Evolutionary conservation across 179 eudicot genomes (phyloP), one percentile per base, ranked within the genome.

Genomic region (Nepenthes alata): DNA sequence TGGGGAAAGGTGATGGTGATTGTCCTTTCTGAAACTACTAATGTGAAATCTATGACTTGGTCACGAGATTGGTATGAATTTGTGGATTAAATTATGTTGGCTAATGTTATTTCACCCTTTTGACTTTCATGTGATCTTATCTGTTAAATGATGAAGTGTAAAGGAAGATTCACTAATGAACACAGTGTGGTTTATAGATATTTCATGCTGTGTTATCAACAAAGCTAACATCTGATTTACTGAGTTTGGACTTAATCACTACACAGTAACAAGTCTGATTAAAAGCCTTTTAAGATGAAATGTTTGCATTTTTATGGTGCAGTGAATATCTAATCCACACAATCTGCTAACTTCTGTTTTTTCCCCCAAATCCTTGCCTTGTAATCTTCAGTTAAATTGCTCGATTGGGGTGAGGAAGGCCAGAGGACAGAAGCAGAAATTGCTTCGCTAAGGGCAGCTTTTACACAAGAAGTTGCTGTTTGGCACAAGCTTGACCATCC

Each of bases 401-500:
- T 93, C 59, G 98, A 93, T 67, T 93, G 96, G 96, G 96, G 98
- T 41, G 96, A 93, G 71, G 98, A 93, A 69, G 96, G 98, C 47
- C 96, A 91, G 69, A 70, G 96, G 70, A 82, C 98, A 11, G 89
- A 91, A 36, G 82, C 89, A 57, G 96, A 93, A 72, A 77, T 89
- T 66, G 71, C 85, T 57, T 82, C 96, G n/a, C 68, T 93, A 39
- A 85, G 98, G 65, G 87, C 96, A 38, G 95, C 96, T 13, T 93
- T 93, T 70, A 81, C 88, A 3, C 96, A 93, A 68, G 96, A 93
- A 86, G 96, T 93, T 68, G 89, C 90, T 2, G 98, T 93, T 14
- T 93, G 98, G 98, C 96, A 93, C 75, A 93, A 87, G 75, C 98
- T 93, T 71, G 93, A 89, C 60, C 98, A 93, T 75, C 98, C 98